Base-by-base conservation (phyloP, 371 early-diverging fungal genomes). In the Mortierella sp. region DNA sequence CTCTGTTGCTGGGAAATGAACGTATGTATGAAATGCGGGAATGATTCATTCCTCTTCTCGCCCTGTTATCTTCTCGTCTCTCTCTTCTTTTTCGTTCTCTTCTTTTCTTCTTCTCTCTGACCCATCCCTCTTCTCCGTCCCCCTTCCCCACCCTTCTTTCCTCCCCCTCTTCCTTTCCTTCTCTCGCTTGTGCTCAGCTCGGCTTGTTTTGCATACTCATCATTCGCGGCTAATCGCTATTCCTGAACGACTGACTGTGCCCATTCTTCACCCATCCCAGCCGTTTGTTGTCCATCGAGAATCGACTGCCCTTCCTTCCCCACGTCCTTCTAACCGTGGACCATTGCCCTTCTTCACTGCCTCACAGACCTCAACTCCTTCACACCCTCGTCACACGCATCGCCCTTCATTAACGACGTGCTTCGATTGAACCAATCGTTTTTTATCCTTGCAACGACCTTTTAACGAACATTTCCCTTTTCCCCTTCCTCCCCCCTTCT, bases 51-150 rank as follows among this genome's bases (percentile, higher is more conserved):
- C 19, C 21, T 34, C 19, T 13, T 6, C 19, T 61, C 28, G 19
- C 64, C 2, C 34, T 61, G 59, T 34, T 1, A 13, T 57, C 57
- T 21, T 13, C 4, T 34, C 19, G 0, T 72, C 51, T 37, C 2
- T 64, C 72, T 34, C 43, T 48, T 48, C 71, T 37, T 26, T 44
- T 34, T 21, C 44, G 53, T 71, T 50, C 34, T 71, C 48, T 55
- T 37, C 44, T 44, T 31, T 0, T 59, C 26, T 3, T 71, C 26
- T 71, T 69, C 44, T 67, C 72, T 31, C 57, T 57, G 31, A 44
- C 57, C 67, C 53, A 55, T 28, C 69, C 54, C 31, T 46, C 61
- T 16, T 46, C 74, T 46, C n/a, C 50, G 67, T 67, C 75, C 50
- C 34, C 69, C 57, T 70, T 24, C 69, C 73, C 0, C 21, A 53